phyloP scores from a whole-genome alignment of 2,329 filamentous ascomycete genomes.

The Acarospora socialis region DNA sequence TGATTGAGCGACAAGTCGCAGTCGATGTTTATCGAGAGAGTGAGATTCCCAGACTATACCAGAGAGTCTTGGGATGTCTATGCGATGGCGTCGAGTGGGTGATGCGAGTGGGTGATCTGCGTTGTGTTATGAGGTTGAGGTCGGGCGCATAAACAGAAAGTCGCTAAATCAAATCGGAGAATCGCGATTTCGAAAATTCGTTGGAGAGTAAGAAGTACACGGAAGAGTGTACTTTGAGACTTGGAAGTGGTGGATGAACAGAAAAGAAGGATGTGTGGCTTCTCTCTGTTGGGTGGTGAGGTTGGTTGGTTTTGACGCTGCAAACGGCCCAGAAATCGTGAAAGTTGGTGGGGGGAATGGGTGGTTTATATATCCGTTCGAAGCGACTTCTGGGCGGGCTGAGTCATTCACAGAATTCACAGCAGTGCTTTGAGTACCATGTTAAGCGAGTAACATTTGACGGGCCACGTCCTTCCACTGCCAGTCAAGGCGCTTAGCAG shows the following conservation, averaged over 20 bases:
- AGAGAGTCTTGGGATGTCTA: conserved; percentile 3
- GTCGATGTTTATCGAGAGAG: neutral
- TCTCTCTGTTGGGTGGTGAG: too few species aligned
- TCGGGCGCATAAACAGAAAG: conserved; percentile 5
- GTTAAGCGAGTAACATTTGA: too few species aligned
- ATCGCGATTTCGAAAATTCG: conserved; percentile 10
- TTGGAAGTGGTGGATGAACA: neutral
- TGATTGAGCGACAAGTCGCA: neutral
- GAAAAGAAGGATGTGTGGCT: neutral
- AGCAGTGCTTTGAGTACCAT: too few species aligned
- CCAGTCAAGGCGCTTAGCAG: too few species aligned
- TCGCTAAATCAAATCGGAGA: conserved; percentile 16
- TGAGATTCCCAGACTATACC: conserved; percentile 1
- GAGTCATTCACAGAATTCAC: too few species aligned
- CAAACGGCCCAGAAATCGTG: too few species aligned
- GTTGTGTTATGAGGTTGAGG: neutral
- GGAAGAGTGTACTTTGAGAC: conserved; percentile 5
- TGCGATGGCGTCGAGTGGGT: conserved; percentile 1
- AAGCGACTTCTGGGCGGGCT: too few species aligned
- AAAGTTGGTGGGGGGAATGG: too few species aligned
- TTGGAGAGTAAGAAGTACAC: conserved; percentile 12
- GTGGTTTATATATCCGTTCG: too few species aligned
- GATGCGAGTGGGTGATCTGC: conserved; percentile 3
- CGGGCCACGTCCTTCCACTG: too few species aligned
- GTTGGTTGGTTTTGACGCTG: too few species aligned